phyloP scores from a whole-genome alignment of 1,139 yeast genomes.

The Yamadazyma oceani region DNA sequence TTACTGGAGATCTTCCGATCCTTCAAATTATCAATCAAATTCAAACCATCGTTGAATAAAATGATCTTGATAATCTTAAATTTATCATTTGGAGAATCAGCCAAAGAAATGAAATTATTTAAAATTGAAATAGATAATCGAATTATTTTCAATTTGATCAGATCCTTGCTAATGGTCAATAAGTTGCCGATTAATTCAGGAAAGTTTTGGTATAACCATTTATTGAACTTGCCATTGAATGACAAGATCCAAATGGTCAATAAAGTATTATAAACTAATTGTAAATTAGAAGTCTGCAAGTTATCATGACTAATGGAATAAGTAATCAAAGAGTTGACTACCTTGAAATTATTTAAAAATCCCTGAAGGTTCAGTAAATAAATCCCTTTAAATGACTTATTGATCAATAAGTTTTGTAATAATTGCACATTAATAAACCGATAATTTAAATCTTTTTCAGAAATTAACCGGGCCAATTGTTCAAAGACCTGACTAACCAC shows the following conservation, averaged over 20 bases:
- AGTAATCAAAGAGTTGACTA: constrained; percentile 41
- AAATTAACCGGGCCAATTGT: constrained; percentile 43
- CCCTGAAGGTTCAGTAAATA: constrained; percentile 52
- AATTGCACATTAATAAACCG: constrained; percentile 71
- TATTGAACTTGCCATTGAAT: constrained; percentile 60
- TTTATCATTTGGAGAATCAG: constrained; percentile 27
- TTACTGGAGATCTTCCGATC: constrained; percentile 83
- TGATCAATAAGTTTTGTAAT: constrained; percentile 59
- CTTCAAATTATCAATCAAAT: constrained; percentile 63
- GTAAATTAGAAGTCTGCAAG: constrained; percentile 57
- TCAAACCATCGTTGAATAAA: constrained; percentile 74
- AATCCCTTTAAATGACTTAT: constrained; percentile 55
- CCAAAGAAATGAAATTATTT: constrained; percentile 52
- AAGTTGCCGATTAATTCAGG: constrained; percentile 59
- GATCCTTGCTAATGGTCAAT: constrained; percentile 57
- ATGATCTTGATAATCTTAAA: constrained; percentile 65
- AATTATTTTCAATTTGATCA: constrained; percentile 89
- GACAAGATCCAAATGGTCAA: constrained; percentile 83
- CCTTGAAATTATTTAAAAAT: constrained; percentile 51
- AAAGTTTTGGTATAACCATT: constrained; percentile 53
- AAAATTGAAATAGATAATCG: constrained; percentile 77
- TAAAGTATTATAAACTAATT: constrained; percentile 78
- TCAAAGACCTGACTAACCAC: constrained; percentile 44
- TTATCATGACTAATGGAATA: constrained; percentile 28
- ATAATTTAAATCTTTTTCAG: constrained; percentile 47